Percentiles rank a stretch among this genome's conserved stretches.
These are phyloP conservation scores for Quercus gilva DNA, from an alignment of 306 rosid species.

Conservation along the genomic window DNA sequence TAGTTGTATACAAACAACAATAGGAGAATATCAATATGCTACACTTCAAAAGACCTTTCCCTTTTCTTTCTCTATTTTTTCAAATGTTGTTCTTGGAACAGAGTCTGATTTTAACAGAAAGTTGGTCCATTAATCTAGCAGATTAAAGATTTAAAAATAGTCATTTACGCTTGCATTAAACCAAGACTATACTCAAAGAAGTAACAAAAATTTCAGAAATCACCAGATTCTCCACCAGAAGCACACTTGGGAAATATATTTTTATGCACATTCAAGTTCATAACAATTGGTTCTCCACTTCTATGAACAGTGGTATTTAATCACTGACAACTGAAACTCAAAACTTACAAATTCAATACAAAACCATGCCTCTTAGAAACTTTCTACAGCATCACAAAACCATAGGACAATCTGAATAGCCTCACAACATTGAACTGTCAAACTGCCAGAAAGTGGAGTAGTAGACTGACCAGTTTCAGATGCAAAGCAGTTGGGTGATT, in stretches of 20 bases:
- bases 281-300: background rate
- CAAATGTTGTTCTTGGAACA: background rate
- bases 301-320: background rate
- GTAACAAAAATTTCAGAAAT: conserved; percentile 1
- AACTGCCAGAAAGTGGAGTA: conserved; percentile 10
- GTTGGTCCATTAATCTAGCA: background rate
- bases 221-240: background rate
- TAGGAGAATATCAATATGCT: background rate
- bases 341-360: background rate
- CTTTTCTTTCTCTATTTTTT: background rate
- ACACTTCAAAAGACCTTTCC: background rate
- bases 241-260: conserved; percentile 6
- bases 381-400: conserved; percentile 4
- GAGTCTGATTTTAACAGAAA: background rate
- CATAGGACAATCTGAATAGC: conserved; percentile 12
- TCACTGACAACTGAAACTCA: background rate
- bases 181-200: background rate
- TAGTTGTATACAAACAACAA: no score
- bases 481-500: background rate
- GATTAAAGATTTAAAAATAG: background rate
- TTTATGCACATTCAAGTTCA: background rate
- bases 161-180: background rate
- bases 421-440: conserved; percentile 5
- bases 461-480: background rate
- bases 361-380: conserved; percentile 13